A percentile compares a stretch with the other conserved stretches of the same genome.
Conservation (phyloP, 768 basidiomycete genomes). For the Leccinum boreale region DNA sequence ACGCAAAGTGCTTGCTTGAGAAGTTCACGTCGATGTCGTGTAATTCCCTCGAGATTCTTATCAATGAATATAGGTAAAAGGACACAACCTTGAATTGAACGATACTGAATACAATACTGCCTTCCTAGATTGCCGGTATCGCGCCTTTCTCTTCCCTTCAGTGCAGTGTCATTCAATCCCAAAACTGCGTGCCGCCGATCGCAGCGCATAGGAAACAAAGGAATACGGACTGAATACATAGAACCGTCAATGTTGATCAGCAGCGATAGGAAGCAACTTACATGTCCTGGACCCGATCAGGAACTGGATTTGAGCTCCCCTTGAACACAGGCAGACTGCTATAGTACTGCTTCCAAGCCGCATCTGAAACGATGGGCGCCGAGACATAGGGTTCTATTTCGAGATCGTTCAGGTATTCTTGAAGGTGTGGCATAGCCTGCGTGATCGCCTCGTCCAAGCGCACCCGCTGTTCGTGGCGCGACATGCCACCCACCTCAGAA, state of each 20-base stretch:
- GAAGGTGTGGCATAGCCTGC: slow-evolving; percentile 29
- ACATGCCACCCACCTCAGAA: not conserved
- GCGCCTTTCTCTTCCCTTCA: no score
- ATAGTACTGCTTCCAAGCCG: slow-evolving; percentile 47
- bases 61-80: no score
- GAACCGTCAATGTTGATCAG: no score
- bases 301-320: slow-evolving; percentile 38
- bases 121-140: no score
- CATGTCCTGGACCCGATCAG: slow-evolving; percentile 41
- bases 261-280: slow-evolving; percentile 17
- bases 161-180: no score
- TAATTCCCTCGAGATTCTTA: not conserved
- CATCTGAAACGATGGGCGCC: slow-evolving; percentile 53
- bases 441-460: slow-evolving; percentile 42
- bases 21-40: not conserved
- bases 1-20: slow-evolving; percentile 43
- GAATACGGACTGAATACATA: no score
- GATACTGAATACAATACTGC: no score
- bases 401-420: slow-evolving; percentile 40
- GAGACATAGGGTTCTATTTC: slow-evolving; percentile 47
- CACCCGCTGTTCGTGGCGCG: slow-evolving; percentile 41
- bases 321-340: slow-evolving; percentile 38
- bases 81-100: no score
- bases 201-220: no score
- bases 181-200: no score